These are phyloP conservation scores for Kazachstania sp. DNA, from an alignment of 1,139 yeast species.

Conservation along the genomic window DNA sequence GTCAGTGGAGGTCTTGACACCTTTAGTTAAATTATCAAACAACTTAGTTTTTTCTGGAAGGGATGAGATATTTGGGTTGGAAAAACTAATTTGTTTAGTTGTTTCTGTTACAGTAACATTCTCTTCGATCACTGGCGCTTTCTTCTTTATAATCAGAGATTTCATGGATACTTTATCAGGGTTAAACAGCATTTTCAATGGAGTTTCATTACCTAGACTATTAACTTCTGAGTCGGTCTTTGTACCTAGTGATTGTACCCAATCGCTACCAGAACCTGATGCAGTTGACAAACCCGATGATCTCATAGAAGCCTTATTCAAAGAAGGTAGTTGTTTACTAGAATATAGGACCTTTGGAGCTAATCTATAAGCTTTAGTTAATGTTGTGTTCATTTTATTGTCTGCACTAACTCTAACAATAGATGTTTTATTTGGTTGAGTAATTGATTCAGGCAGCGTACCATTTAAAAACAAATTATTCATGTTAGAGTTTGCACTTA, in stretches of 20 bases:
- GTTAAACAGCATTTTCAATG: slow-evolving; percentile 20
- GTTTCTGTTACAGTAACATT: neutral
- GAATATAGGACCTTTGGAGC: slow-evolving; percentile 34
- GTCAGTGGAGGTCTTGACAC: too few relatives aligned
- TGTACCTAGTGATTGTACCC: neutral
- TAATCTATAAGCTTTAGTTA: slow-evolving; percentile 56
- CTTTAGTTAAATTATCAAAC: neutral
- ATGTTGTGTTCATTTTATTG: slow-evolving; percentile 49
- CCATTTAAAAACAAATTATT: slow-evolving; percentile 49
- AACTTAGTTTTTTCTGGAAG: neutral
- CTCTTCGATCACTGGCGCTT: slow-evolving; percentile 4
- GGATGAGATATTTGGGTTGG: neutral
- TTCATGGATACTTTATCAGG: slow-evolving; percentile 26
- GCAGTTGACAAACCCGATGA: neutral
- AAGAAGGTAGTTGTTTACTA: slow-evolving; percentile 9
- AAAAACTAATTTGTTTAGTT: neutral
- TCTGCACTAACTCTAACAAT: slow-evolving; percentile 34
- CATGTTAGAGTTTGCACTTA: slow-evolving; percentile 10
- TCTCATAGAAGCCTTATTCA: neutral
- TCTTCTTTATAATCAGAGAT: slow-evolving; percentile 16
- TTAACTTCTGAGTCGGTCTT: neutral
- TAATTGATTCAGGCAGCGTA: slow-evolving; percentile 31
- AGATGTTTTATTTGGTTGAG: slow-evolving; percentile 48
- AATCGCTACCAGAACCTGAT: neutral
- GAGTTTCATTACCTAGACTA: neutral